Percentiles rank a stretch among this genome's conserved stretches.
Evolutionary conservation across 805 yeast genomes (phyloP).

Genomic region (Zygosaccharomyces siamensis): DNA sequence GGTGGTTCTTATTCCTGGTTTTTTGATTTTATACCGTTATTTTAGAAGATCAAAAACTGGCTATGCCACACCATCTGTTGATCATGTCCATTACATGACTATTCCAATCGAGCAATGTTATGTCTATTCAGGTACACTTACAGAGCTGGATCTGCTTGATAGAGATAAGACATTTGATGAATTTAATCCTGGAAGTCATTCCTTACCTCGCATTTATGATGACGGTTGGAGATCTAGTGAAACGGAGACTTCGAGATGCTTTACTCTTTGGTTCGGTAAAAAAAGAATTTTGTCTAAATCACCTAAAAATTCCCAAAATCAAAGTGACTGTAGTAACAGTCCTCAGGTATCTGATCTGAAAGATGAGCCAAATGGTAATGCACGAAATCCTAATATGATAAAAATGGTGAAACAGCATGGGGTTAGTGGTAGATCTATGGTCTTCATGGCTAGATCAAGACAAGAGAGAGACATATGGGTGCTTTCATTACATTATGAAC

Average conservation of each 20-base stretch:
- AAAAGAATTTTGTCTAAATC: constrained; percentile 44
- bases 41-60: constrained; percentile 45
- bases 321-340: neutral
- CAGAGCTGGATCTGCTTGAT: constrained; percentile 51
- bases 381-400: constrained; percentile 12
- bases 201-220: constrained; percentile 65
- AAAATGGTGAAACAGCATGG: constrained; percentile 51
- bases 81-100: constrained; percentile 49
- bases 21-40: constrained; percentile 52
- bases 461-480: constrained; percentile 88
- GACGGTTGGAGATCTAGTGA: constrained; percentile 87
- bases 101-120: constrained; percentile 66
- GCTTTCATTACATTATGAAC: constrained; percentile 31
- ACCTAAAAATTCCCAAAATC: constrained; percentile 7
- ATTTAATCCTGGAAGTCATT: constrained; percentile 48
- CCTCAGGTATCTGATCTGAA: neutral
- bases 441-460: constrained; percentile 75
- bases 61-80: constrained; percentile 43
- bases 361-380: constrained; percentile 3
- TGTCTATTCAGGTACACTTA: constrained; percentile 64
- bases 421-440: constrained; percentile 59
- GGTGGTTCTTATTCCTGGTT: constrained; percentile 68
- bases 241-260: constrained; percentile 67
- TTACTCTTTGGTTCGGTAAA: constrained; percentile 78
- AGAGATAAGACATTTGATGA: constrained; percentile 44